These are phyloP conservation scores for Cryptococcus sp. DNA, from an alignment of 1,284 basidiomycete genomes.

Conservation along the genomic window DNA sequence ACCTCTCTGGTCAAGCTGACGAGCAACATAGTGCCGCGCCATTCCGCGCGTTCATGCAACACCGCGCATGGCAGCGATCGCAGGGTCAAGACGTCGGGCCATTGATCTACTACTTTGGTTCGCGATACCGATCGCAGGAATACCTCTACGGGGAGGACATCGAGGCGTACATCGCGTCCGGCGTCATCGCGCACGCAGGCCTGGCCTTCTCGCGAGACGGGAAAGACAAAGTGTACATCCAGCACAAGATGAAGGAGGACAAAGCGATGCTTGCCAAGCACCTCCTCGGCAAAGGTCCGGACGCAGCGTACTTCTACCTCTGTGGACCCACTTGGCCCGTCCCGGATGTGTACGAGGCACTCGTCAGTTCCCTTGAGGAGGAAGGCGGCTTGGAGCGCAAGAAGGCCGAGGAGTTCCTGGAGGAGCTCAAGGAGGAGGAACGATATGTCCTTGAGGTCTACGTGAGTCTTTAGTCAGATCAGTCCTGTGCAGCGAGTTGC, in stretches of 20 bases:
- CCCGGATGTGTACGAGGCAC: conserved; percentile 91
- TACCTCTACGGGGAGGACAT: conserved; percentile 77
- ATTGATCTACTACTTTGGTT: conserved; percentile 97
- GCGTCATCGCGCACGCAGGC: conserved; percentile 83
- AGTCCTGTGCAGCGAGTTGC: too few species aligned
- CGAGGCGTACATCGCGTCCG: conserved; percentile 69
- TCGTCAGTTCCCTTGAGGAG: conserved; percentile 75
- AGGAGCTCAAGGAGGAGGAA: conserved; percentile 94
- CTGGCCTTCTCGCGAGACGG: conserved; percentile 96
- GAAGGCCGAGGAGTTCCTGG: conserved; percentile 78
- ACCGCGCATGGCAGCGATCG: conserved; percentile 78
- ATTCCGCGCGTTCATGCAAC: conserved; percentile 97
- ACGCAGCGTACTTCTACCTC: conserved; percentile 85
- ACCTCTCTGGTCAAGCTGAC: too few species aligned
- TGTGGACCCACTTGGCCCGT: conserved; percentile 99
- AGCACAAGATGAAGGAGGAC: conserved; percentile 96
- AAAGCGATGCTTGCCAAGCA: conserved; percentile 72
- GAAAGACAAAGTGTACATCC: conserved; percentile 92
- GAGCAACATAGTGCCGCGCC: conserved; percentile 68
- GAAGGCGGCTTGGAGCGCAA: conserved; percentile 68
- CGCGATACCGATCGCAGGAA: conserved; percentile 89
- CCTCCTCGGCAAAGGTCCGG: conserved; percentile 57
- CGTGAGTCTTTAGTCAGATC: conserved; percentile 20
- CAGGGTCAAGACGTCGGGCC: conserved; percentile 83
- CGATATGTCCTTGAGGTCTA: conserved; percentile 92